A percentile compares a stretch with the other conserved stretches of the same genome.
Conservation (phyloP, 2,329 filamentous ascomycete genomes). For the Penicillium sp. region DNA sequence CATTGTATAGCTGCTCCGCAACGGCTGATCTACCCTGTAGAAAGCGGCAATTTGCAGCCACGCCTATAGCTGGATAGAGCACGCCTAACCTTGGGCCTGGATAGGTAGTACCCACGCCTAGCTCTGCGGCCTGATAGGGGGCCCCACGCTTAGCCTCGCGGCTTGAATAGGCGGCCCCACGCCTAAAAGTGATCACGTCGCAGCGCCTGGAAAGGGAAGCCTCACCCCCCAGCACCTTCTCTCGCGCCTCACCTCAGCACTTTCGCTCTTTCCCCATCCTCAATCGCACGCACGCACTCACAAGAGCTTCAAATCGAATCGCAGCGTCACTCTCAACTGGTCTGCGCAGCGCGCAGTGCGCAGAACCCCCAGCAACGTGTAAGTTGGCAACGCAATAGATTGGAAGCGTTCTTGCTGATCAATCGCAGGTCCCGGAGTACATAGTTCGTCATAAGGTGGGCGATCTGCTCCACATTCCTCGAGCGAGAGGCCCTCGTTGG, state of each 20-base stretch:
- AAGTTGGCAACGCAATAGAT: not conserved
- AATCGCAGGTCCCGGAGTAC: slow-evolving; percentile 3
- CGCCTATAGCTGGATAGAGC: not conserved
- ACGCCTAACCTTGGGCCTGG: too few relatives aligned
- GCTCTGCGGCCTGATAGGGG: too few relatives aligned
- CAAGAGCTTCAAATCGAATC: not conserved
- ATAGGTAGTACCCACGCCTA: too few relatives aligned
- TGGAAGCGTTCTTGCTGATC: slow-evolving; percentile 3
- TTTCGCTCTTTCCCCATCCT: not conserved
- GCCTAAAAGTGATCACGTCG: too few relatives aligned
- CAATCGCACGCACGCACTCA: not conserved
- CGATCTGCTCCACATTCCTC: slow-evolving; percentile 24
- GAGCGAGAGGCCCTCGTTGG: slow-evolving; percentile 14
- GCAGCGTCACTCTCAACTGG: not conserved
- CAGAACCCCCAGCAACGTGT: not conserved
- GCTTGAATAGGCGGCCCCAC: too few relatives aligned
- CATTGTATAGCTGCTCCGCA: not conserved
- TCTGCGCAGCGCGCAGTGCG: not conserved
- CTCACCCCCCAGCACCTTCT: not conserved
- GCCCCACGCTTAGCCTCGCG: not conserved
- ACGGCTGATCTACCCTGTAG: not conserved
- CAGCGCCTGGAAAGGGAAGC: not conserved
- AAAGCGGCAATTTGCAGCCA: not conserved
- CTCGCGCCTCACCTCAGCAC: not conserved
- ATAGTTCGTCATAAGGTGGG: slow-evolving; percentile 12